Evolutionary conservation across 768 basidiomycete genomes (phyloP), one percentile per base, ranked within the genome.

Genomic region (Lentinula lateritia): DNA sequence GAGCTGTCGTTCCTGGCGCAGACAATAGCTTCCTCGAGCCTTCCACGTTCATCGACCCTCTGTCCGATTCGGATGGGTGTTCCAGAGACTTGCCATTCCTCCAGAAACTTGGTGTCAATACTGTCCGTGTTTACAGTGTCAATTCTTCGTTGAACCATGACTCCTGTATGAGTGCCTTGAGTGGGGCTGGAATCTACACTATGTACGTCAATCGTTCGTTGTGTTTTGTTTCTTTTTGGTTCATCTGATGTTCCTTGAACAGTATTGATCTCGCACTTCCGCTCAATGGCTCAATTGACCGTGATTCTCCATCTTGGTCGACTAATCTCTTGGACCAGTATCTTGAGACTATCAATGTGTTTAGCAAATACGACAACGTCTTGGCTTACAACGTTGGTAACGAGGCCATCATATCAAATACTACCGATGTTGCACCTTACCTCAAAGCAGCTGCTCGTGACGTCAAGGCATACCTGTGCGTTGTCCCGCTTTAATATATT

Each of bases 401-500:
- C 68, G 95, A 96, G 74, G 89, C 87, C 36, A 80, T 81, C 28
- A 70, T 78, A 9, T 50, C 75, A 18, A 80, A 81, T 45, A 74
- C 75, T 57, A 91, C 91, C 15, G 76, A 75, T 35, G 84, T 88
- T 9, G 85, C 87, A 15, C 82, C 93, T 5, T 97, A 84, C 71
- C 83, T 97, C 69, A 95, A 95, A 72, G 93, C 93, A 42, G 95
- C 95, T 23, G 92, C 93, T 32, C 86, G 95, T 42, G 95, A 97
- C 70, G 76, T 85, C 65, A 94, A 87, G 70, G 84, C 93, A 6
- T 96, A 94, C 72, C 78, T 97, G 85, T 89, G 64, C 68, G 87
- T 76, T 16, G n/a, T 13, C 3, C 38, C 38, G 53, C n/a, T 38
- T 7, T 36, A 6, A 10, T 45, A 46, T 8, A 56, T 23, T 62